These are phyloP conservation scores for Sungouiozyma intestinalis DNA, from an alignment of 805 yeast species.

Conservation along the genomic window DNA sequence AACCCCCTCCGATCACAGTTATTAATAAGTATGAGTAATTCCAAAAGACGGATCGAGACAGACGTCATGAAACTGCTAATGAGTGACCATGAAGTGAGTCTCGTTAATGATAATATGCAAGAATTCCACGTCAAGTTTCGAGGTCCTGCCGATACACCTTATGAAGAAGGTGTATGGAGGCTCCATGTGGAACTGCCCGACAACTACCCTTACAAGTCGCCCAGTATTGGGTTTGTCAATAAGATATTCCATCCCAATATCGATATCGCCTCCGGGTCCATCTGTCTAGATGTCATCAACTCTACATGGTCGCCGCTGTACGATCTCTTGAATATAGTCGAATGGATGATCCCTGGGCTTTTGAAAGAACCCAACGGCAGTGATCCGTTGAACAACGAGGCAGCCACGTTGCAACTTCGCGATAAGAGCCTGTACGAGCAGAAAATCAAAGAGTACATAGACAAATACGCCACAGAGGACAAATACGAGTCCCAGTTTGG, in stretches of 20 bases:
- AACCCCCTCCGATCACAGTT: too few species aligned
- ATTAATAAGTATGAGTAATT: constrained; percentile 12
- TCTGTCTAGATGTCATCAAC: constrained; percentile 90
- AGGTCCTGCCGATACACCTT: constrained; percentile 84
- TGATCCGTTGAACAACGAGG: constrained; percentile 88
- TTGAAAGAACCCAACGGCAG: constrained; percentile 87
- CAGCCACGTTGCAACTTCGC: constrained; percentile 65
- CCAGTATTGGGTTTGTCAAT: constrained; percentile 88
- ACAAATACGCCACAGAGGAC: constrained; percentile 48
- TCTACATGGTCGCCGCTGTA: constrained; percentile 99
- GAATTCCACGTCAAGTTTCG: constrained; percentile 76
- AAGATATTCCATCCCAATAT: constrained; percentile 92
- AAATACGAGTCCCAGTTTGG: constrained; percentile 33
- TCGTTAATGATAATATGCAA: constrained; percentile 75
- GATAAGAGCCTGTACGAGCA: constrained; percentile 57
- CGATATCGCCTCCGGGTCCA: constrained; percentile 83
- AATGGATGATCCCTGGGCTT: constrained; percentile 85
- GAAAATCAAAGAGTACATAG: constrained; percentile 64
- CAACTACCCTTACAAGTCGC: constrained; percentile 91
- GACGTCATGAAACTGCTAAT: constrained; percentile 92
- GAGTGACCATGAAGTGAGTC: constrained; percentile 84
- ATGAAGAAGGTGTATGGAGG: constrained; percentile 84
- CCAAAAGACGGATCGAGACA: constrained; percentile 58
- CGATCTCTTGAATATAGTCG: constrained; percentile 83
- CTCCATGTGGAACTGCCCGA: constrained; percentile 89